phyloP scores from a whole-genome alignment of 352 stramenopile genomes.

The Thalassiosira livingstoniorum region DNA sequence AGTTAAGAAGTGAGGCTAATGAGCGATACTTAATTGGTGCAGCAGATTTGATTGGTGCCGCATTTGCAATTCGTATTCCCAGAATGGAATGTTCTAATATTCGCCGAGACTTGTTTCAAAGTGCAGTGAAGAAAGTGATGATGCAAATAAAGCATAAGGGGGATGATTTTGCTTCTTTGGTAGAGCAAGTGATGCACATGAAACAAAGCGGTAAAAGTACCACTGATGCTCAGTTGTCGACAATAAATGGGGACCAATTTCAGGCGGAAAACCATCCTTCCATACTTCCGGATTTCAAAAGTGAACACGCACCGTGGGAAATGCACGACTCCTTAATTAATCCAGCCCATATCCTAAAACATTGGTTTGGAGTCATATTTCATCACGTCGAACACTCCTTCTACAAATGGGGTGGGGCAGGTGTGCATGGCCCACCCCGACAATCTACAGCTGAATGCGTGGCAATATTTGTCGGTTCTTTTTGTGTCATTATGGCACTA shows the following conservation, averaged over 20 bases:
- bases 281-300: no score
- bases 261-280: no score
- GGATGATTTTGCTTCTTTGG: not conserved
- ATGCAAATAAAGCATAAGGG: not conserved
- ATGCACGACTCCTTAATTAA: not conserved
- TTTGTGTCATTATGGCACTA: conserved; percentile 23
- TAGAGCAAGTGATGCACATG: no score
- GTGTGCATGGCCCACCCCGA: conserved; percentile 8
- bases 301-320: not conserved
- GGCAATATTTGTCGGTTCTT: not conserved
- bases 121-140: conserved; percentile 21
- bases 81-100: conserved; percentile 12
- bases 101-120: conserved; percentile 13
- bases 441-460: conserved; percentile 11
- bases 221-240: no score
- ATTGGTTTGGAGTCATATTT: not conserved
- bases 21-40: conserved; percentile 51
- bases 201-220: no score
- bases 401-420: conserved; percentile 24
- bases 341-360: not conserved
- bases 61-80: conserved; percentile 42
- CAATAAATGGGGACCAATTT: no score
- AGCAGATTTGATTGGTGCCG: conserved; percentile 62
- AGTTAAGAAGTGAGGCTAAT: conserved; percentile 46
- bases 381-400: conserved; percentile 2